These are phyloP conservation scores for Oryza meridionalis DNA, from an alignment of 176 grass and related monocot species.

Conservation along the genomic window DNA sequence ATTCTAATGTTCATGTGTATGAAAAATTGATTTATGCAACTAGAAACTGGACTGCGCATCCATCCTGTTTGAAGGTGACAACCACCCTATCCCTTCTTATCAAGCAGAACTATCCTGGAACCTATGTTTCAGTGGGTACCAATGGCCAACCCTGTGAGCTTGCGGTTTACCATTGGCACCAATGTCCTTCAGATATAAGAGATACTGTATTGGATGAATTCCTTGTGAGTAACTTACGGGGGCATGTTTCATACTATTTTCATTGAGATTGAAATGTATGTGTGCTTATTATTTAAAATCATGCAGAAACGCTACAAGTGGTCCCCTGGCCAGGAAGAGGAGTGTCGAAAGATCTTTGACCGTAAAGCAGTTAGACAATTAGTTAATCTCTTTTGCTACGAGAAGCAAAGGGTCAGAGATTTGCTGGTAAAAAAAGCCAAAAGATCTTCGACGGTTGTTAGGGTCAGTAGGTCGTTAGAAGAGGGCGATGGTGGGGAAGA, in stretches of 20 bases:
- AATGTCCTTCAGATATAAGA: conserved; percentile 37
- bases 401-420: conserved; percentile 48
- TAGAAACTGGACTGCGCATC: conserved; percentile 46
- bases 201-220: conserved; percentile 49
- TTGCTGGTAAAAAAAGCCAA: conserved; percentile 31
- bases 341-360: conserved; percentile 55
- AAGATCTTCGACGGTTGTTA: neutral
- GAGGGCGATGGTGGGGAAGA: conserved; percentile 31
- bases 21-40: conserved; percentile 32
- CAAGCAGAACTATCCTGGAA: conserved; percentile 54
- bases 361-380: conserved; percentile 47
- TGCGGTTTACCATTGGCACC: conserved; percentile 54
- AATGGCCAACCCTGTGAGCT: conserved; percentile 32
- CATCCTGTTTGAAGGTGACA: conserved; percentile 43
- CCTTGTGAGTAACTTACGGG: conserved; percentile 48
- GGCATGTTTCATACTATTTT: conserved; percentile 23
- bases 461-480: conserved; percentile 22
- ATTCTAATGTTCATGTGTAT: conserved; percentile 24
- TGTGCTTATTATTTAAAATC: conserved; percentile 11
- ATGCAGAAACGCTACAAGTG: conserved; percentile 57
- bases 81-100: conserved; percentile 48
- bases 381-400: conserved; percentile 49
- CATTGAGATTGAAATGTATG: conserved; percentile 30
- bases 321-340: conserved; percentile 46
- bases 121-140: conserved; percentile 39